A percentile compares a stretch with the other conserved stretches of the same genome.
Conservation (phyloP, 768 basidiomycete genomes). For the Tephrocybe sp. region DNA sequence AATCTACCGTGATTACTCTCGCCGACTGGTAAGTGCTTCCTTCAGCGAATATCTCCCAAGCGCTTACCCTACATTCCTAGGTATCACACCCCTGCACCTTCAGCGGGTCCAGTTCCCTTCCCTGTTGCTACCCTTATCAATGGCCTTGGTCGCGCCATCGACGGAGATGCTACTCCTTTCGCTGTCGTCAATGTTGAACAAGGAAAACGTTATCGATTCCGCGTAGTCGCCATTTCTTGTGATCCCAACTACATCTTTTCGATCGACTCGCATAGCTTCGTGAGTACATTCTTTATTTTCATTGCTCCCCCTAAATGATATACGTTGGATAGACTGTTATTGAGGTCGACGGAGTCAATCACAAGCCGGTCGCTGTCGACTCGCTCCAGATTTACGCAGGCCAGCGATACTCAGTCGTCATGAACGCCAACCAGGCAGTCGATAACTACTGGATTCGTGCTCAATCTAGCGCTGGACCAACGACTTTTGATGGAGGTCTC, state of each 20-base stretch:
- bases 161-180: constrained; percentile 32
- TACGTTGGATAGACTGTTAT: constrained; percentile 28
- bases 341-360: constrained; percentile 38
- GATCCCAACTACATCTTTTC: constrained; percentile 39
- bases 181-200: constrained; percentile 38
- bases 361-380: constrained; percentile 31
- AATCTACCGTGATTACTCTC: constrained; percentile 42
- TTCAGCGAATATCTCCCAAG: background rate
- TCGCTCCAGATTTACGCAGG: constrained; percentile 40
- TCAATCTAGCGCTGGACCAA: constrained; percentile 20
- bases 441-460: constrained; percentile 59
- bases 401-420: constrained; percentile 44
- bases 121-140: constrained; percentile 30
- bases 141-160: constrained; percentile 40
- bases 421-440: constrained; percentile 40
- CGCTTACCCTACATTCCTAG: constrained; percentile 6
- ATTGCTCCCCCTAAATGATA: background rate
- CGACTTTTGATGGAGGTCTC: constrained; percentile 33
- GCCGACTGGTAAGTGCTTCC: constrained; percentile 34
- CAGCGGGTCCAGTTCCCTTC: background rate
- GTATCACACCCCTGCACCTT: constrained; percentile 24
- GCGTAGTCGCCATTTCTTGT: constrained; percentile 47
- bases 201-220: constrained; percentile 50
- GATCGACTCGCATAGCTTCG: constrained; percentile 32
- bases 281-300: constrained; percentile 14